These are phyloP conservation scores for Allium sativum DNA, from an alignment of 106 monocot genomes.

Conservation along the genomic window DNA sequence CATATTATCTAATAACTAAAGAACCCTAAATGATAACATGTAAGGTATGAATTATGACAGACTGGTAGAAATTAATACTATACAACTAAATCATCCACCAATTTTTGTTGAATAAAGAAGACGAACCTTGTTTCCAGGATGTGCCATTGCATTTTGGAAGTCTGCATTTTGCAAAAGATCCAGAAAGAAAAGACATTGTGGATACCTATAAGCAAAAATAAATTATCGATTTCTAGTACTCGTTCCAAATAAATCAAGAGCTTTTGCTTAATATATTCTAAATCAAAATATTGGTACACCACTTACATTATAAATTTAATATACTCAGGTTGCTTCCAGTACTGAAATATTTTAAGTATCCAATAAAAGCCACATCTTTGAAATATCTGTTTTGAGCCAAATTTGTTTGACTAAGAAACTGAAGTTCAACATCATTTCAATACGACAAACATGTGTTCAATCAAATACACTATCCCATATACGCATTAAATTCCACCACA, in stretches of 20 bases:
- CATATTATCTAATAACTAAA: no score
- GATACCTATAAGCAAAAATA: constrained; percentile 54
- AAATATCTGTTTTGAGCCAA: constrained; percentile 94
- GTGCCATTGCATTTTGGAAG: constrained; percentile 97
- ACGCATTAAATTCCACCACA: no score
- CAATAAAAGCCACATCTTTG: constrained; percentile 96
- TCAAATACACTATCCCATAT: no score
- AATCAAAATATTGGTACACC: neutral
- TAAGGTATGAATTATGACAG: no score
- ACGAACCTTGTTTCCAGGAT: constrained; percentile 87
- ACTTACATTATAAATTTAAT: constrained; percentile 90
- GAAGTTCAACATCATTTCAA: neutral
- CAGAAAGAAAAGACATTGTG: constrained; percentile 97
- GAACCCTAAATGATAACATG: no score
- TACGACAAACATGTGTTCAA: no score
- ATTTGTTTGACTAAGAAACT: constrained; percentile 30
- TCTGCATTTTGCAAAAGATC: constrained; percentile 93
- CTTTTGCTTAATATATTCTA: neutral
- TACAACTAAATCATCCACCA: neutral
- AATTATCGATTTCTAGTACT: neutral
- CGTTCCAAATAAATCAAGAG: no score
- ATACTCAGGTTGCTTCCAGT: constrained; percentile 87
- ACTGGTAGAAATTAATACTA: no score
- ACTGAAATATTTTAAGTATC: constrained; percentile 94
- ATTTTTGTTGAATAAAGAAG: neutral